phyloP scores from a whole-genome alignment of 176 grass and related monocot species.

The Cenchrus americanus region DNA sequence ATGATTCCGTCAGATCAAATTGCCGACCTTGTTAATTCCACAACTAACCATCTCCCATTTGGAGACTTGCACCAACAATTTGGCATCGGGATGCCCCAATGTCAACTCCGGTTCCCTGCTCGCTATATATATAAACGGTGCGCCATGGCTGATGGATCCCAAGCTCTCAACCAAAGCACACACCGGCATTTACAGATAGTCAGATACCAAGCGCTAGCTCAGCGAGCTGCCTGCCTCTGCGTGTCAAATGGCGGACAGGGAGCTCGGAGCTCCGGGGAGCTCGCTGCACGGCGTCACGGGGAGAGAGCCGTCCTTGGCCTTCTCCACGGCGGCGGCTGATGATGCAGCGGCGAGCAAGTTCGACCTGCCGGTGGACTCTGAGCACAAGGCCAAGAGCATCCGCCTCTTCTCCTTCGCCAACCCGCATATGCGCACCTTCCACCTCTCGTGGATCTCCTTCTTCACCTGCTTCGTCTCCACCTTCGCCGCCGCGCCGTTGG shows the following conservation, averaged over 20 bases:
- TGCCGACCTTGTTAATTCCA: not conserved
- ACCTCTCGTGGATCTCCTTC: constrained; percentile 84
- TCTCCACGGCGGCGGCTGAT: constrained; percentile 20
- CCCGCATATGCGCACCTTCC: constrained; percentile 75
- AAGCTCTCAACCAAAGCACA: not conserved
- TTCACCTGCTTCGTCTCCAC: constrained; percentile 88
- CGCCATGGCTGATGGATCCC: not conserved
- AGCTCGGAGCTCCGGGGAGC: constrained; percentile 47
- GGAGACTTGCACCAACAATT: not conserved
- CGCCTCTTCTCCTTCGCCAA: constrained; percentile 62
- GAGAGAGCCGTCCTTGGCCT: constrained; percentile 55
- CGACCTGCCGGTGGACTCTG: constrained; percentile 76
- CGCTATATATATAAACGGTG: not conserved
- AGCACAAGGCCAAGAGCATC: constrained; percentile 78
- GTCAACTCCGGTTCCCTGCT: not conserved
- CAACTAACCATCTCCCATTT: not conserved
- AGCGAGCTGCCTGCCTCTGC: too few relatives aligned
- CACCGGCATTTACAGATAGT: not conserved
- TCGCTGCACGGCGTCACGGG: constrained; percentile 74
- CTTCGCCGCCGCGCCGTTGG: constrained; percentile 46
- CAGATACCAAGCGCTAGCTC: not conserved
- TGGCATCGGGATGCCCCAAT: not conserved
- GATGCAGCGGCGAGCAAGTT: constrained; percentile 48
- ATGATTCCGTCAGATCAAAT: not conserved
- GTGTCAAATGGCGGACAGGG: too few relatives aligned